Evolutionary conservation across 1,284 basidiomycete species (phyloP), one percentile per base, ranked within the genome.

Genomic region (Apiotrichum akiyoshidainum): DNA sequence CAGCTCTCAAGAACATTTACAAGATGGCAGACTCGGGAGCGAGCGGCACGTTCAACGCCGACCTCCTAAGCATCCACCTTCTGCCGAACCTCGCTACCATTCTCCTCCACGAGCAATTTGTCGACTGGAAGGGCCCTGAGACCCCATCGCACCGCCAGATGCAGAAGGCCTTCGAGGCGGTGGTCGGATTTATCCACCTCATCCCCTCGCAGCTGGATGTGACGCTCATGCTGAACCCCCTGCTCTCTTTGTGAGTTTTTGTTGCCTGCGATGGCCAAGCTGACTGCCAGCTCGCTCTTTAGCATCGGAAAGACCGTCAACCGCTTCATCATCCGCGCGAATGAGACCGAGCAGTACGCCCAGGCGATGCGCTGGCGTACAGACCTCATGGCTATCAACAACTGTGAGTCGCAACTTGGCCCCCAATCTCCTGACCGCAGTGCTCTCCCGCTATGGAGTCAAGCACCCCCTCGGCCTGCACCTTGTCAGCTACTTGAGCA

Each of bases 191-290:
- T n/a, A 54, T 75, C 12, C 70, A 76, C 51, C 60, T 73, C 16
- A 67, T 76, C 22, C 74, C 74, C 1, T 68, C 67, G 19, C 73
- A 73, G 55, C 57, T 74, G 22, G 73, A 76, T 48, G 51, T 75
- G n/a, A 57, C 67, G 8, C 46, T 68, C 19, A 42, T 74, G 40
- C 49, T 72, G 22, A 72, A 69, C 7, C 61, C 71, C 2, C 31
- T 71, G 0, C 58, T 71, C n/a, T 57, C 60, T 21, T 69, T 74
- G 71, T 74, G 59, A 67, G 69, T 67, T 9, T 7, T 10, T 6
- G 19, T 12, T 21, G 37, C 13, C 3, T 14, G n/a, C 12, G 5
- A 22, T 21, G 16, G 6, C n/a, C 8, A 9, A n/a, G 12, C 34
- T 33, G 6, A 39, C 31, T 12, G 1, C 5, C 31, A 73, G 71